phyloP scores from a whole-genome alignment of 164 flowering plant species.

The Taxillus chinensis region DNA sequence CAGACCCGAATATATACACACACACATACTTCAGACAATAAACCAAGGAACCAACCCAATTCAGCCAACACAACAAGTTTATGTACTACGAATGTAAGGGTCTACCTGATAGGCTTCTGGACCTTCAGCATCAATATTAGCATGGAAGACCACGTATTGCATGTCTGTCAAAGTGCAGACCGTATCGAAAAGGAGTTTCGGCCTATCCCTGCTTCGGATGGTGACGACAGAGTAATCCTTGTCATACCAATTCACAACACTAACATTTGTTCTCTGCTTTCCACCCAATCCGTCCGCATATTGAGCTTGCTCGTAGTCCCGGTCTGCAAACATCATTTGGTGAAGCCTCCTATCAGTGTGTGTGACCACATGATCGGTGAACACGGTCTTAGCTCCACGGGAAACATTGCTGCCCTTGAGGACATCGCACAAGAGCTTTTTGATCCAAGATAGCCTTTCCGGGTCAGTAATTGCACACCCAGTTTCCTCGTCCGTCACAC shows the following conservation, averaged over 20 bases:
- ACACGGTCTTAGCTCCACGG: conserved; percentile 58
- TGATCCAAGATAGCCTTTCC: conserved; percentile 46
- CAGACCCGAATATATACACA: not conserved
- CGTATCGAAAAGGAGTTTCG: conserved; percentile 80
- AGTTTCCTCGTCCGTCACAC: conserved; percentile 64
- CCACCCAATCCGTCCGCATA: conserved; percentile 30
- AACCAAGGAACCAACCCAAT: not conserved
- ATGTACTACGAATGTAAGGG: not conserved
- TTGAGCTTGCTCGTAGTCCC: conserved; percentile 55
- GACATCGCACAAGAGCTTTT: conserved; percentile 60
- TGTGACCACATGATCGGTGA: conserved; percentile 32
- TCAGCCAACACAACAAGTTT: not conserved
- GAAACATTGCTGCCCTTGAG: conserved; percentile 57
- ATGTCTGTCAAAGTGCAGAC: conserved; percentile 91
- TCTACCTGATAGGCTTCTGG: conserved; percentile 78
- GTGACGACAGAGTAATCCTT: conserved; percentile 83
- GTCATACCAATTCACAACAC: conserved; percentile 61
- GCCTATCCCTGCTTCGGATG: conserved; percentile 67
- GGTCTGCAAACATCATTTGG: conserved; percentile 89
- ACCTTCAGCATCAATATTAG: conserved; percentile 59
- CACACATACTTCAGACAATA: conserved; percentile 5
- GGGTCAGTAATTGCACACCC: conserved; percentile 50
- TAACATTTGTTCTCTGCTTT: conserved; percentile 51
- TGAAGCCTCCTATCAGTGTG: conserved; percentile 89
- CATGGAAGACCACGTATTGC: conserved; percentile 95